Evolutionary conservation across 1,284 basidiomycete genomes (phyloP).

Genomic region (Exobasidium cylindrosporum): DNA sequence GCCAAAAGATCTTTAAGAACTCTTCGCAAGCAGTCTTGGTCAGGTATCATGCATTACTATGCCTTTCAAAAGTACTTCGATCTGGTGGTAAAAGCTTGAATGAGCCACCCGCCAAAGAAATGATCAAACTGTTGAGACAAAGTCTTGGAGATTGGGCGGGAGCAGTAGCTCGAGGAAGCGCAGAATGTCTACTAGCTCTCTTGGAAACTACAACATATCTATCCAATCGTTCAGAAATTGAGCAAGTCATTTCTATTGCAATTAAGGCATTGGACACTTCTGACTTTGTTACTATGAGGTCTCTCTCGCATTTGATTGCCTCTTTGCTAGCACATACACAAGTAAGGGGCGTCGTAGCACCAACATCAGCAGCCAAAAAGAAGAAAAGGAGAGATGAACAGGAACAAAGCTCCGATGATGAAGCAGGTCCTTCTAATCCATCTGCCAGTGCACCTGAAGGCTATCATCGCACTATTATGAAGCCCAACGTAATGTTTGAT

Average conservation of each 20-base stretch:
- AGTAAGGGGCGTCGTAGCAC: conserved; percentile 61
- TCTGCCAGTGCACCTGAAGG: conserved; percentile 58
- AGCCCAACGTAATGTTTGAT: conserved; percentile 74
- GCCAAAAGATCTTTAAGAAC: conserved; percentile 30
- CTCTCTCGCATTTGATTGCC: conserved; percentile 75
- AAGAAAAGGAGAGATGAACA: conserved; percentile 59
- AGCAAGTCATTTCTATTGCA: conserved; percentile 68
- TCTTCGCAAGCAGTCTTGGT: conserved; percentile 63
- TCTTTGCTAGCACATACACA: conserved; percentile 83
- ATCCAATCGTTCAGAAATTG: conserved; percentile 67
- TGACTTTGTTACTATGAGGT: conserved; percentile 78
- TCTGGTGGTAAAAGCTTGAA: conserved; percentile 79
- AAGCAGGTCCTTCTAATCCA: conserved; percentile 60
- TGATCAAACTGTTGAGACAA: conserved; percentile 76
- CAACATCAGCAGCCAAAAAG: conserved; percentile 39
- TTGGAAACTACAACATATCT: conserved; percentile 47
- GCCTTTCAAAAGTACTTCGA: conserved; percentile 71
- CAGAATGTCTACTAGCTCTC: conserved; percentile 60
- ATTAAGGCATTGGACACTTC: conserved; percentile 71
- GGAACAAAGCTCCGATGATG: conserved; percentile 61
- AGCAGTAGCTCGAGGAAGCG: conserved; percentile 78
- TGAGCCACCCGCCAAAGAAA: conserved; percentile 75
- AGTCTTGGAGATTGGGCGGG: conserved; percentile 79
- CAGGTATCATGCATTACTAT: conserved; percentile 74
- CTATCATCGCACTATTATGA: conserved; percentile 70